Percentiles rank a stretch among this genome's conserved stretches.
Conservation (phyloP, 2,329 filamentous ascomycete species). For the Helicocarpus griseus region DNA sequence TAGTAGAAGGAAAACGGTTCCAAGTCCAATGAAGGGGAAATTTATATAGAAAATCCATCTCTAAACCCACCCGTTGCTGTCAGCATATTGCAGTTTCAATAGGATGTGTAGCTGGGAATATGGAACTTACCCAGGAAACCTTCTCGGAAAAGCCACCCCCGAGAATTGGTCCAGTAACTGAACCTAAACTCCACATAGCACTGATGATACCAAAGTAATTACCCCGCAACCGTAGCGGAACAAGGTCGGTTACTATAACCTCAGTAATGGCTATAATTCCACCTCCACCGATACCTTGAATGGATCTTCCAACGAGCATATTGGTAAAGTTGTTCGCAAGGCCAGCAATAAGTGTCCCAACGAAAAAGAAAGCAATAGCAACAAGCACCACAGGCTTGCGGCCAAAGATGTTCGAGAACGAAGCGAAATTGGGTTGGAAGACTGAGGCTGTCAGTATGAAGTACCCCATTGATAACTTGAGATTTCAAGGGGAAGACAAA, state of each 20-base stretch:
- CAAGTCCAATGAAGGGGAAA: constrained; percentile 46
- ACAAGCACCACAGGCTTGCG: constrained; percentile 33
- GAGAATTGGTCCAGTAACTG: constrained; percentile 32
- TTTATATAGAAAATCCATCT: constrained; percentile 60
- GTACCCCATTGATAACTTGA: too few species aligned
- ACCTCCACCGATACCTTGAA: constrained; percentile 38
- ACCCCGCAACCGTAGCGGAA: constrained; percentile 32
- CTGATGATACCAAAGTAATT: constrained; percentile 32
- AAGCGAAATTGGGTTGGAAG: constrained; percentile 42
- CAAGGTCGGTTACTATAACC: constrained; percentile 36
- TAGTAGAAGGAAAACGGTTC: constrained; percentile 38
- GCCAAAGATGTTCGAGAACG: constrained; percentile 40
- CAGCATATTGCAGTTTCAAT: background rate
- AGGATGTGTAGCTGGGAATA: background rate
- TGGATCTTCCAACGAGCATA: constrained; percentile 36
- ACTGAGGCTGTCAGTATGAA: constrained; percentile 18
- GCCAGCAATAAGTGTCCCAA: constrained; percentile 35
- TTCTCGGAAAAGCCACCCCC: constrained; percentile 33
- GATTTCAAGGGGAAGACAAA: background rate
- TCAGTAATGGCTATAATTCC: constrained; percentile 36
- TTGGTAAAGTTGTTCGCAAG: constrained; percentile 34
- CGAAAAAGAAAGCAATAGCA: constrained; percentile 34
- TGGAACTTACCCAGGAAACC: constrained; percentile 27
- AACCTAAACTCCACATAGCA: constrained; percentile 32
- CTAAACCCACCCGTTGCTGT: constrained; percentile 29